These are phyloP conservation scores for Vigna trinervia DNA, from an alignment of 306 rosid genomes.

Conservation along the genomic window DNA sequence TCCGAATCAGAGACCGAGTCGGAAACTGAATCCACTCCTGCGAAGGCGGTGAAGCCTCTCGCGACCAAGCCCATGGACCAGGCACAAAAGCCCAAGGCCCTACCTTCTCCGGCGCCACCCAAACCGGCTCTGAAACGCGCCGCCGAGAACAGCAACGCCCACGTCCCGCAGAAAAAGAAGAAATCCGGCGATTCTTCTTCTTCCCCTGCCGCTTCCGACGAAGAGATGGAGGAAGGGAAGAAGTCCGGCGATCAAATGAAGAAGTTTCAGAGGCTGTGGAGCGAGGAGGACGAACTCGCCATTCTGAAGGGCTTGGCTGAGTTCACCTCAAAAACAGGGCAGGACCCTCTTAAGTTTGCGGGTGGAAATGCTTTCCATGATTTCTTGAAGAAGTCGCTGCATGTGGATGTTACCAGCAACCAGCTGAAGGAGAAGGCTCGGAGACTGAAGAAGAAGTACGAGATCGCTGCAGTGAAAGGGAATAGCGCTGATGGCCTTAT, in stretches of 20 bases:
- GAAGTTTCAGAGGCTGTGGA: slow-evolving; percentile 61
- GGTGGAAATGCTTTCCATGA: slow-evolving; percentile 47
- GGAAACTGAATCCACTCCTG: slow-evolving; percentile 49
- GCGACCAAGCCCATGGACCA: slow-evolving; percentile 65
- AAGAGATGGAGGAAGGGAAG: slow-evolving; percentile 41
- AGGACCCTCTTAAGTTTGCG: slow-evolving; percentile 43
- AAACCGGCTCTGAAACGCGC: slow-evolving; percentile 54
- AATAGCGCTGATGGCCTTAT: slow-evolving; percentile 48
- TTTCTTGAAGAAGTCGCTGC: slow-evolving; percentile 55
- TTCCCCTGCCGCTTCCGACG: background rate
- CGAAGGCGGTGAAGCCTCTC: slow-evolving; percentile 52
- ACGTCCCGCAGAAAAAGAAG: slow-evolving; percentile 42
- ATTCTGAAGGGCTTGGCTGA: slow-evolving; percentile 60
- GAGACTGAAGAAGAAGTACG: slow-evolving; percentile 64
- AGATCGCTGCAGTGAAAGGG: slow-evolving; percentile 24
- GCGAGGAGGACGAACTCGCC: slow-evolving; percentile 61
- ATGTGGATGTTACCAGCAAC: slow-evolving; percentile 42
- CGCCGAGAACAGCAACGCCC: background rate
- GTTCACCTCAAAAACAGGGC: slow-evolving; percentile 43
- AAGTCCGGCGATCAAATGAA: background rate
- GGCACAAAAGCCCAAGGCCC: slow-evolving; percentile 38
- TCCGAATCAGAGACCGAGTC: slow-evolving; percentile 62
- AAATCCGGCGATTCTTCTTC: slow-evolving; percentile 5
- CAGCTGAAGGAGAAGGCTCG: slow-evolving; percentile 66
- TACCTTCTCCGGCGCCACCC: slow-evolving; percentile 35